These are phyloP conservation scores for Nitzschia inconspicua DNA, from an alignment of 108 stramenopile species.

Conservation along the genomic window DNA sequence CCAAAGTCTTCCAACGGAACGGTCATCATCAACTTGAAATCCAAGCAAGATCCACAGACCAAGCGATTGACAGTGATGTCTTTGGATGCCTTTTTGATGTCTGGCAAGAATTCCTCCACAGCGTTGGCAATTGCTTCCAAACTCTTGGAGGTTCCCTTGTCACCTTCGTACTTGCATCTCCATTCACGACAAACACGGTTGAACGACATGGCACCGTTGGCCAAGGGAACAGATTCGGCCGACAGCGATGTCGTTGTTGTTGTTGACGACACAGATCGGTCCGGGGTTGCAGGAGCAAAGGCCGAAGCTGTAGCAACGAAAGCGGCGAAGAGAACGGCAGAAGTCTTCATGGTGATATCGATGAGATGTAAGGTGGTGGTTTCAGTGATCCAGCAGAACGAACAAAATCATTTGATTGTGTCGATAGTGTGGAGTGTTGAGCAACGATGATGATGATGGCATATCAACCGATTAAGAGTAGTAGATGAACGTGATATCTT, in stretches of 20 bases:
- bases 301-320: conserved; percentile 21
- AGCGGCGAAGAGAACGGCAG: conserved; percentile 6
- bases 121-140: conserved; percentile 72
- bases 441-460: too few relatives aligned
- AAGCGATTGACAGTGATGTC: conserved; percentile 77
- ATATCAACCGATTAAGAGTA: too few relatives aligned
- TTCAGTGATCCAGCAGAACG: too few relatives aligned
- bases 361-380: too few relatives aligned
- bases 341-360: conserved; percentile 6
- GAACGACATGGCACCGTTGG: conserved; percentile 84
- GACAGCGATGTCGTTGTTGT: conserved; percentile 24
- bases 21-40: conserved; percentile 86
- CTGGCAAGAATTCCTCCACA: conserved; percentile 76
- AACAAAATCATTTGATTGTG: too few relatives aligned
- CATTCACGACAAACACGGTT: conserved; percentile 86
- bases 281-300: conserved; percentile 33
- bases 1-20: conserved; percentile 79
- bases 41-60: conserved; percentile 81
- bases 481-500: too few relatives aligned
- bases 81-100: conserved; percentile 59
- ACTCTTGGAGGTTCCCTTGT: conserved; percentile 70
- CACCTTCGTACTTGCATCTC: conserved; percentile 86
- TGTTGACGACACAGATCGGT: background rate
- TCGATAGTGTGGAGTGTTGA: too few relatives aligned
- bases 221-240: conserved; percentile 61